Base-by-base conservation (phyloP, 2,329 filamentous ascomycete species). In the Colletotrichum ledebouriae region DNA sequence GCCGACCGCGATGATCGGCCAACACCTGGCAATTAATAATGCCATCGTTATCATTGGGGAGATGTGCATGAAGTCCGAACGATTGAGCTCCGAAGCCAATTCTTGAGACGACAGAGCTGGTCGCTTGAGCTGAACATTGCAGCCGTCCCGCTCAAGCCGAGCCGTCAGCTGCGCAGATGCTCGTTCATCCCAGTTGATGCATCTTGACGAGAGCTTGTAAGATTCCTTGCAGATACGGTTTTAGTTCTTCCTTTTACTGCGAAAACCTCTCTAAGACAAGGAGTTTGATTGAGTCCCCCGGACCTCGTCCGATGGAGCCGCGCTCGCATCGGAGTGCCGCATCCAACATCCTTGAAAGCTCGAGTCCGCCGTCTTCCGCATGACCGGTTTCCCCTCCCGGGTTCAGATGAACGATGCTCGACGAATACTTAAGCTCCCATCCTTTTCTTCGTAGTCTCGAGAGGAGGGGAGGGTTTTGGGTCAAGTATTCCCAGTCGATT, bases 321-420 rank as follows among this genome's bases (percentile, higher is more conserved):
- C 46, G 25, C 60, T 68, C 65, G 65, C 65, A 68, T 68, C 53
- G 60, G 53, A 49, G 39, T 49, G 60, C 47, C 33, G 53, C 33
- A 49, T 55, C 20, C 56, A 56, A 50, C 15, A 34, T 65, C n/a
- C 53, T 56, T 42, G 29, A 12, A 22, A 64, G 60, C 53, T 53
- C 53, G 53, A 64, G 60, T 25, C 46, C 39, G n/a, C 57, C 57
- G 44, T 29, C 12, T 9, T 15, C 20, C 60, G 60, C 55, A 64
- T 64, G 60, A 59, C 42, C 47, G 13, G 29, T 39, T 44, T 7
- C 42, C 20, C n/a, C 25, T 17, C 13, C 11, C 17, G 10, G 29
- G 15, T 64, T 68, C 47, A 33, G 65, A 68, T 49, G 60, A 68
- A 66, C 57, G 39, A 39, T 12, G 10, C 47, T 42, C 17, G 34